Evolutionary conservation across 1,284 basidiomycete genomes (phyloP), one percentile per base, ranked within the genome.

Genomic region (Paramarasmius palmivorus): DNA sequence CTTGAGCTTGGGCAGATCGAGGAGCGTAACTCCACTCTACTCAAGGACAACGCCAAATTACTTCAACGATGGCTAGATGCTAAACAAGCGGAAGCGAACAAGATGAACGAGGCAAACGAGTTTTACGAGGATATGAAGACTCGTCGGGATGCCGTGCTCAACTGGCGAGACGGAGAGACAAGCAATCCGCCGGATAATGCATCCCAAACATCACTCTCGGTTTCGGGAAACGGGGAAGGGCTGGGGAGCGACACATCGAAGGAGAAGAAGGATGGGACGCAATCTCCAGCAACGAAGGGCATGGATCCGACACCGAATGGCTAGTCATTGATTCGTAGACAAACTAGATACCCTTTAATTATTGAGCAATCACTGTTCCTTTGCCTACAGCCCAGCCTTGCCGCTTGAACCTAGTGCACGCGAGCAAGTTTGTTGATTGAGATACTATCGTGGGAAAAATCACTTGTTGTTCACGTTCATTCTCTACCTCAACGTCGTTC

Each of bases 61-160:
- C 78, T 99, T 1, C 93, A 98, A 68, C 86, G 95, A 15, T 98
- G 95, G 95, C 78, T 98, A 22, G 95, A 98, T 67, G 88, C 90
- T 61, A 97, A 97, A 75, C 93, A 97, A 65, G 77, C 84, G 14
- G 94, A 95, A 65, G 96, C 90, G 4, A 93, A 95, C 68, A 88
- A 87, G 74, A 93, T 99, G 91, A 98, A 99, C 72, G 91, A 92
- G 62, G 90, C 87, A 15, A 92, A 92, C 65, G 79, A 88, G 54
- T 90, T 90, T 67, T 92, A 92, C 63, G 88, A 92, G 67, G 84
- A 87, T 59, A 85, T 92, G 83, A 84, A 84, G 55, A 82, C 86
- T 35, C 80, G 78, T 52, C 84, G 84, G 61, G 77, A 86, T 58
- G 76, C 81, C 3, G 76, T 80, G 0, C 61, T 79, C 35, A 79